Percentiles rank a stretch among this genome's conserved stretches.
These are phyloP conservation scores for Hydrangea macrophylla DNA, from an alignment of 148 eudicot genomes.

Conservation along the genomic window DNA sequence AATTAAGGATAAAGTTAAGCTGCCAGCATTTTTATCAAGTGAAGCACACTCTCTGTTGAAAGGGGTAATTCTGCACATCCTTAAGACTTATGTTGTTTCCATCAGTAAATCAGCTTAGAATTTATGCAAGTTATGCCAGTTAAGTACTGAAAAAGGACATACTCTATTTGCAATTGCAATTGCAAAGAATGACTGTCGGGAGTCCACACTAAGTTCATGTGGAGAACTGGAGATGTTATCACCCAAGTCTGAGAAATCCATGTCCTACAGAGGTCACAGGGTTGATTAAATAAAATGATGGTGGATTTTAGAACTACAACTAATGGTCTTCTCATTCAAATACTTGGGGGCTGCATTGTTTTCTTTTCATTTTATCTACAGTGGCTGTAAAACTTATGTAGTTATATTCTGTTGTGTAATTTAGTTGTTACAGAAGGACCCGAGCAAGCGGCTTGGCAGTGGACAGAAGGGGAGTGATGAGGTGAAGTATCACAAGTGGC, in stretches of 20 bases:
- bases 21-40: constrained; percentile 73
- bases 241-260: constrained; percentile 7
- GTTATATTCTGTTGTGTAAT: constrained; percentile 2
- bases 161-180: background rate
- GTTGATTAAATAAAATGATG: no score
- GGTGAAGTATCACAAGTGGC: constrained; percentile 80
- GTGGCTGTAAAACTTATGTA: background rate
- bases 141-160: background rate
- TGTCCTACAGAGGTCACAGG: background rate
- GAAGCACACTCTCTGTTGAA: constrained; percentile 83
- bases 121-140: background rate
- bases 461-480: constrained; percentile 68
- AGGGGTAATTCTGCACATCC: constrained; percentile 47
- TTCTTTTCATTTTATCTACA: background rate
- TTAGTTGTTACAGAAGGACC: constrained; percentile 72
- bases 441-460: constrained; percentile 62
- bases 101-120: background rate
- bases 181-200: background rate
- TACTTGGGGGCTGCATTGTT: background rate
- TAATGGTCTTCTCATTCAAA: background rate
- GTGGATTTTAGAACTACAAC: background rate
- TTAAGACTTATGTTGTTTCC: background rate
- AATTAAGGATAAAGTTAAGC: constrained; percentile 77
- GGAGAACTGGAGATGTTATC: background rate
- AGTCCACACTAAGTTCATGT: background rate